A percentile compares a stretch with the other conserved stretches of the same genome.
phyloP scores from a whole-genome alignment of 768 basidiomycete genomes.

The Lactarius vividus region DNA sequence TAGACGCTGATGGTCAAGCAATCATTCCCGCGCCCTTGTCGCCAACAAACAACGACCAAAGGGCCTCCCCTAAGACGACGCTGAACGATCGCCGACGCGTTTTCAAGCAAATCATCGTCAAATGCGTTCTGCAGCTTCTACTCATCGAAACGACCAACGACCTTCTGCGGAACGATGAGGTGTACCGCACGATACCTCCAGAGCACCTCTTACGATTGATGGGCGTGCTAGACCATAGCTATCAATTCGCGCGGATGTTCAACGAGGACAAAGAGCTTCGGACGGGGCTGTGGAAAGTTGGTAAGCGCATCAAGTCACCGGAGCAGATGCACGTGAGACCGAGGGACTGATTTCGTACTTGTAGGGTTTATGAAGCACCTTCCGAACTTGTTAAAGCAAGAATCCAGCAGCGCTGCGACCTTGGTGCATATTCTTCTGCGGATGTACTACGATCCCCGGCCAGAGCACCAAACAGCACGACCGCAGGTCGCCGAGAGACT shows the following conservation, averaged over 20 bases:
- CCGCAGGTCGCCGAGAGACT: slow-evolving; percentile 75
- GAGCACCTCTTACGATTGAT: slow-evolving; percentile 90
- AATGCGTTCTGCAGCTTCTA: slow-evolving; percentile 95
- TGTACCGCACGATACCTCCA: slow-evolving; percentile 92
- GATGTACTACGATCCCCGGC: slow-evolving; percentile 92
- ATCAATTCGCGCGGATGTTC: slow-evolving; percentile 95
- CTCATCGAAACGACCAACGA: slow-evolving; percentile 98
- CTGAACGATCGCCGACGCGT: slow-evolving; percentile 72
- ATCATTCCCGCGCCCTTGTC: slow-evolving; percentile 89
- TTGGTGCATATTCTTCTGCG: slow-evolving; percentile 86
- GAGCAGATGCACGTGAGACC: neutral
- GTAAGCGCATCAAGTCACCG: slow-evolving; percentile 48
- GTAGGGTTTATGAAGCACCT: slow-evolving; percentile 99
- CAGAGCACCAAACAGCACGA: slow-evolving; percentile 80
- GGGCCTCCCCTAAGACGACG: slow-evolving; percentile 49
- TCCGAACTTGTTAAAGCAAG: slow-evolving; percentile 96
- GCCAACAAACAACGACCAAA: slow-evolving; percentile 53
- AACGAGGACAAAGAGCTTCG: slow-evolving; percentile 98
- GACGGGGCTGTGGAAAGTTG: slow-evolving; percentile 99
- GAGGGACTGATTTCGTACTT: neutral
- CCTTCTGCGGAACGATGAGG: slow-evolving; percentile 84
- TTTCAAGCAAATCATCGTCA: slow-evolving; percentile 99
- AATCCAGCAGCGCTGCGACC: slow-evolving; percentile 94
- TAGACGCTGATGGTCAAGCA: slow-evolving; percentile 62
- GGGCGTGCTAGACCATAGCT: slow-evolving; percentile 95